Conservation (phyloP, 805 yeast genomes). For the Crinitomyces ghanaensis region DNA sequence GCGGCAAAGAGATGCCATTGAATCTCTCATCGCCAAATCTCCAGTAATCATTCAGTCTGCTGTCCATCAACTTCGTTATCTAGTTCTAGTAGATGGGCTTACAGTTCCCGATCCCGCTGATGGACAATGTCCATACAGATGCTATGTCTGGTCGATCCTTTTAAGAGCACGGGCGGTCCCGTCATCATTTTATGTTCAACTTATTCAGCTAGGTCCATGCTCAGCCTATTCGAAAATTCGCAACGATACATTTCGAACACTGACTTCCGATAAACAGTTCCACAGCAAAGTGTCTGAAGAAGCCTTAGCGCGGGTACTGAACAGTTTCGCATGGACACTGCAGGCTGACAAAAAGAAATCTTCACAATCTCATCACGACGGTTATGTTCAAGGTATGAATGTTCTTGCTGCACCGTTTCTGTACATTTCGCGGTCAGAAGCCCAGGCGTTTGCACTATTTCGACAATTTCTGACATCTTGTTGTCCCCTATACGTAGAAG, state of each 20-base stretch:
- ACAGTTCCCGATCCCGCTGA: conserved; percentile 8
- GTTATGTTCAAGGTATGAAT: conserved; percentile 89
- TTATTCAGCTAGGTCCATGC: conserved; percentile 48
- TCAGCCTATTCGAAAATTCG: conserved; percentile 55
- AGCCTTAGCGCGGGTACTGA: conserved; percentile 53
- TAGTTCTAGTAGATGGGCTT: conserved; percentile 38
- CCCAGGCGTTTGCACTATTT: conserved; percentile 70
- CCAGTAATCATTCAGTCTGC: conserved; percentile 36
- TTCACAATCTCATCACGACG: conserved; percentile 20
- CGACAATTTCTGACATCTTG: conserved; percentile 47
- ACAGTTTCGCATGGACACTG: conserved; percentile 47
- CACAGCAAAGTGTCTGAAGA: conserved; percentile 58
- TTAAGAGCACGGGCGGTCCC: conserved; percentile 49
- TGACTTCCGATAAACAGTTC: conserved; percentile 61
- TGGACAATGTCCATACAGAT: conserved; percentile 50
- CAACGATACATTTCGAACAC: conserved; percentile 78
- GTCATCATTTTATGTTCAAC: conserved; percentile 42
- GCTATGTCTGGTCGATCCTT: conserved; percentile 73
- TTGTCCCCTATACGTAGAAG: conserved; percentile 70
- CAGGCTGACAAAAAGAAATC: not conserved
- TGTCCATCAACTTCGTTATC: conserved; percentile 42
- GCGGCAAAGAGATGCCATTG: conserved; percentile 44
- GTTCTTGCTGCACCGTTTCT: conserved; percentile 76
- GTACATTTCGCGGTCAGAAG: conserved; percentile 65
- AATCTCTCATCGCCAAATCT: conserved; percentile 31